Conservation (phyloP, 2,329 filamentous ascomycete genomes). For the Didymella pinodella region DNA sequence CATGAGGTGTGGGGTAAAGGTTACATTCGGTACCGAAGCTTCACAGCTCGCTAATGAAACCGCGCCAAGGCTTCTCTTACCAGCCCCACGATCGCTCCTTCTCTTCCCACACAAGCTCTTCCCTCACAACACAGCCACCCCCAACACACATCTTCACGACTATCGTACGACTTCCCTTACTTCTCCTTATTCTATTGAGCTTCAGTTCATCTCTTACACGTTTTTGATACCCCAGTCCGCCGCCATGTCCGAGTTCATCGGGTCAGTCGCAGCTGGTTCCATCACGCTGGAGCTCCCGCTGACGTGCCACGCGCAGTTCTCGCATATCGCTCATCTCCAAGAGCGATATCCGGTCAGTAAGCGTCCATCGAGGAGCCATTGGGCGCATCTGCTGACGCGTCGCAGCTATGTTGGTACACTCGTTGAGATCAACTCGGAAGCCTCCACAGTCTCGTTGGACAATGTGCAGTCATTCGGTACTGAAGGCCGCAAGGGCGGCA, state of each 20-base stretch:
- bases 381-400: slow-evolving; percentile 27
- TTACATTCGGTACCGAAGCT: slow-evolving; percentile 19
- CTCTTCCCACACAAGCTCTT: slow-evolving; percentile 27
- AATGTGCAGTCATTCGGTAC: slow-evolving; percentile 95
- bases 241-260: slow-evolving; percentile 68
- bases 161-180: slow-evolving; percentile 27
- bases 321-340: slow-evolving; percentile 97
- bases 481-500: slow-evolving; percentile 83
- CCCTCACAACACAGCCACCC: slow-evolving; percentile 28
- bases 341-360: slow-evolving; percentile 89
- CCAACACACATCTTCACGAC: slow-evolving; percentile 24
- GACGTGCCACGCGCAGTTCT: slow-evolving; percentile 65
- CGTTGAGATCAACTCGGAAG: slow-evolving; percentile 97
- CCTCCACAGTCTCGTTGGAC: slow-evolving; percentile 94
- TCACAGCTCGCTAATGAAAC: slow-evolving; percentile 24
- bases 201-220: slow-evolving; percentile 32
- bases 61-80: slow-evolving; percentile 31
- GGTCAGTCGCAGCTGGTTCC: slow-evolving; percentile 57
- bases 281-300: slow-evolving; percentile 45
- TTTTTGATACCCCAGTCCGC: slow-evolving; percentile 37
- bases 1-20: slow-evolving; percentile 35
- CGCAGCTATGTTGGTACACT: slow-evolving; percentile 91
- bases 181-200: slow-evolving; percentile 33
- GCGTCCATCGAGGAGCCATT: slow-evolving; percentile 27
- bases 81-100: slow-evolving; percentile 24